Base-by-base conservation (phyloP, 129 eudicot genomes). In the Artemisia annua region DNA sequence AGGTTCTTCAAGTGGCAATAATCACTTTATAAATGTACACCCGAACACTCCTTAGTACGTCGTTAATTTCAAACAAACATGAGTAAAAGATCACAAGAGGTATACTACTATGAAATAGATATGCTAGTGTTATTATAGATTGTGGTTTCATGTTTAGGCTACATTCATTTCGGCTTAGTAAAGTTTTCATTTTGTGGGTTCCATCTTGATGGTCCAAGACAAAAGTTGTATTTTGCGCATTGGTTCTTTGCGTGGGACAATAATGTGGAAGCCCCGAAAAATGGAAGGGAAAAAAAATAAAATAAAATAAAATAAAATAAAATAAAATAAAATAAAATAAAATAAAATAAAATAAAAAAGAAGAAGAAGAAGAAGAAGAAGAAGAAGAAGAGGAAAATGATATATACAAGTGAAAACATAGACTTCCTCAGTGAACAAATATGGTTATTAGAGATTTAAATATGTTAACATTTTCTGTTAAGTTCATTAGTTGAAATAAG, bases 391-490 rank as follows among this genome's bases (percentile, higher is more conserved):
- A 39, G 46, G 9, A 39, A 35, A 39, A 39, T 39, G 10, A 6
- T 39, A 7, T 39, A 7, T 39, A 7, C 46, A 39, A 39, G 46
- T 39, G 46, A 39, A 39, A 39, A 39, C 10, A 39, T 39, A 7
- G 46, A 39, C 46, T 39, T 39, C 10, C 2, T 14, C 17, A 52
- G 17, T 52, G 57, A 52, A 6, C 49, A 28, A 28, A 10, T 49
- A 69, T 69, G 48, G 73, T 51, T 4, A 52, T 51, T 67, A 69
- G 5, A 20, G 60, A 44, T 24, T 13, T 50, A 50, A 49, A 24
- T n/a, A 48, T 12, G 57, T 52, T 52, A 52, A 18, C 17, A 14
- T 20, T 71, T 71, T 71, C 11, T 58, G 48, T 20, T 70, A 30
- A 54, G 20, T 43, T 71, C 1, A 57, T 20, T 26, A 32, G 64